Conservation (phyloP, 768 basidiomycete species). For the Termitomyces sp. region DNA sequence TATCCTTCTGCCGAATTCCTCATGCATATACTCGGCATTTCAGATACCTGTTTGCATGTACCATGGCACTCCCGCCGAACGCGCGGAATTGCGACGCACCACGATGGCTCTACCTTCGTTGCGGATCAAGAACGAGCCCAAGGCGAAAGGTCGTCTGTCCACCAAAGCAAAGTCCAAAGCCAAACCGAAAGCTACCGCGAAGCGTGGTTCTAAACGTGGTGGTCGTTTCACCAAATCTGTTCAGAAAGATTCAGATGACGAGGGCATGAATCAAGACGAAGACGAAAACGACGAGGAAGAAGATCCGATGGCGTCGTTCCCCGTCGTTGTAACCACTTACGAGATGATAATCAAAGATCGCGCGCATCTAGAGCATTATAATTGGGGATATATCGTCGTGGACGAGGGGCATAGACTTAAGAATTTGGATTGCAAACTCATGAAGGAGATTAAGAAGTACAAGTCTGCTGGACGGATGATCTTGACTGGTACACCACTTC, state of each 20-base stretch:
- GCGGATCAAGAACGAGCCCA: constrained; percentile 8
- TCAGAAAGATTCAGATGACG: not conserved
- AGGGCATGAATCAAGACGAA: constrained; percentile 15
- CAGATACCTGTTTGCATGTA: constrained; percentile 90
- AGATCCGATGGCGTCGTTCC: constrained; percentile 40
- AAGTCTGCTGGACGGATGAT: constrained; percentile 85
- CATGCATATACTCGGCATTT: not conserved
- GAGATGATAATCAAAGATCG: constrained; percentile 90
- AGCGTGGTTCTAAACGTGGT: constrained; percentile 10
- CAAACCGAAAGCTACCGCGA: constrained; percentile 11
- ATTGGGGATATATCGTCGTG: constrained; percentile 93
- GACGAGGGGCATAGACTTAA: constrained; percentile 95
- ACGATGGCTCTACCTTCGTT: constrained; percentile 39
- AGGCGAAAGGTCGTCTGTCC: not conserved
- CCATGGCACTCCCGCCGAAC: constrained; percentile 79
- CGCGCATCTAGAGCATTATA: constrained; percentile 52
- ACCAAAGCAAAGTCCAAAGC: constrained; percentile 13
- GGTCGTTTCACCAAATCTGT: constrained; percentile 4
- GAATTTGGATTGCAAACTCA: constrained; percentile 89
- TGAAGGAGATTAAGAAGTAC: constrained; percentile 88
- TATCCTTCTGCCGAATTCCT: not conserved
- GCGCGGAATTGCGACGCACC: constrained; percentile 72
- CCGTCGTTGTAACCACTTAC: constrained; percentile 87
- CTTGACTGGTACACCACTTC: constrained; percentile 92
- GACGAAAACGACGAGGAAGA: constrained; percentile 16